These are phyloP conservation scores for Phytophthora citrophthora DNA, from an alignment of 352 stramenopile species.

Conservation along the genomic window DNA sequence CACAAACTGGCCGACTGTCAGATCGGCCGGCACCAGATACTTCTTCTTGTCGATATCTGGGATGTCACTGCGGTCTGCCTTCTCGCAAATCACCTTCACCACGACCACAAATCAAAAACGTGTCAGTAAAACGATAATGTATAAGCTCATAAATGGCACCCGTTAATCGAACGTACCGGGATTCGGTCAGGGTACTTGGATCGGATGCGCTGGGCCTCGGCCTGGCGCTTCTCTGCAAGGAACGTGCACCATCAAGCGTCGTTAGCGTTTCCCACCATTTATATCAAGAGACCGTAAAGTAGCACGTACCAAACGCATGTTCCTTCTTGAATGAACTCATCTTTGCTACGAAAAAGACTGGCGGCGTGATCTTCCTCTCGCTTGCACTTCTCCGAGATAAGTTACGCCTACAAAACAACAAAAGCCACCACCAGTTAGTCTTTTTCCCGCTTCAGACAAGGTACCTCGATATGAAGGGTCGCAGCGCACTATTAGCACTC, in stretches of 20 bases:
- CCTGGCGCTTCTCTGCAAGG: conserved; percentile 94
- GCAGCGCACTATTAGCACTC: conserved; percentile 12
- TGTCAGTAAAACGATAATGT: conserved; percentile 1
- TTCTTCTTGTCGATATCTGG: conserved; percentile 99
- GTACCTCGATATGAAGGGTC: conserved; percentile 18
- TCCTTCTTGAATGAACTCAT: conserved; percentile 94
- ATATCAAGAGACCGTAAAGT: not conserved
- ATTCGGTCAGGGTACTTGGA: conserved; percentile 99
- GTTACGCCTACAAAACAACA: conserved; percentile 31
- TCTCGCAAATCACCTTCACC: conserved; percentile 89
- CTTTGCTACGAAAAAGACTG: conserved; percentile 18
- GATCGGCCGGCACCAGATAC: conserved; percentile 97
- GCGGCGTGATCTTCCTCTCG: conserved; percentile 15
- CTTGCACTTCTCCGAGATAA: conserved; percentile 19
- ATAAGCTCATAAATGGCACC: too few species aligned
- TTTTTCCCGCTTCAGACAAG: conserved; percentile 7
- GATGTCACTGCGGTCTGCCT: conserved; percentile 98
- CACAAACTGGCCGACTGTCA: conserved; percentile 99
- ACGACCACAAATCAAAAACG: not conserved
- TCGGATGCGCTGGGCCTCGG: conserved; percentile 97
- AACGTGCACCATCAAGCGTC: conserved; percentile 22
- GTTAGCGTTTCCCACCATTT: conserved; percentile 6
- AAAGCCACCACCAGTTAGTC: conserved; percentile 27
- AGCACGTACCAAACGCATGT: conserved; percentile 80
- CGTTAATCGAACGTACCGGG: conserved; percentile 64